These are phyloP conservation scores for Thermoascus crustaceus DNA, from an alignment of 2,329 filamentous ascomycete species.

Conservation along the genomic window DNA sequence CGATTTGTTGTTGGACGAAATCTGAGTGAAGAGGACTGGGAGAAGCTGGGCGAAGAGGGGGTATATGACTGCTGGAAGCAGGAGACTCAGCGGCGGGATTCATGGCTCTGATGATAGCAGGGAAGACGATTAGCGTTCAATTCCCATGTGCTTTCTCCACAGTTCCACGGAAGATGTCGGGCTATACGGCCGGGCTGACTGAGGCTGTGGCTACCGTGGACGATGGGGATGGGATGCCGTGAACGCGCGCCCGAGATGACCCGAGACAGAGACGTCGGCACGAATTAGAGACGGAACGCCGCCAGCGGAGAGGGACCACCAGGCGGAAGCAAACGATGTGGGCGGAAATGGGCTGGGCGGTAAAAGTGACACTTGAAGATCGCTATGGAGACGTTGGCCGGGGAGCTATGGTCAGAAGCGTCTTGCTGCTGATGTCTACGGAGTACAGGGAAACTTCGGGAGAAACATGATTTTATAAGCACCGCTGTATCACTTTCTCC, in stretches of 20 bases:
- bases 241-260: constrained; percentile 28
- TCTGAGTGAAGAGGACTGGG: constrained; percentile 45
- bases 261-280: too few species aligned
- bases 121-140: constrained; percentile 15
- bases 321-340: too few species aligned
- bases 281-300: too few species aligned
- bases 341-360: too few species aligned
- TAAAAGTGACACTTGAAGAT: too few species aligned
- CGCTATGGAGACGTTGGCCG: too few species aligned
- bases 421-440: too few species aligned
- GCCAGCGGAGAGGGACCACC: too few species aligned
- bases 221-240: constrained; percentile 16
- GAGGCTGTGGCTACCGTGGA: constrained; percentile 12
- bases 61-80: constrained; percentile 37
- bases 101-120: constrained; percentile 18
- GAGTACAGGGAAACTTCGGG: too few species aligned
- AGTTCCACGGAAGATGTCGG: constrained; percentile 35
- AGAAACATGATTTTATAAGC: too few species aligned
- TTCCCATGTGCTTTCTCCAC: constrained; percentile 30
- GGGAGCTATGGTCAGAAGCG: too few species aligned
- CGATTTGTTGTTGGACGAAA: constrained; percentile 50
- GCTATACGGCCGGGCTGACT: constrained; percentile 15
- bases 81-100: constrained; percentile 19
- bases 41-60: constrained; percentile 33
- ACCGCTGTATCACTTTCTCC: too few species aligned